phyloP scores from a whole-genome alignment of 495 filamentous ascomycete species.

The Barbatosphaeria neglecta region DNA sequence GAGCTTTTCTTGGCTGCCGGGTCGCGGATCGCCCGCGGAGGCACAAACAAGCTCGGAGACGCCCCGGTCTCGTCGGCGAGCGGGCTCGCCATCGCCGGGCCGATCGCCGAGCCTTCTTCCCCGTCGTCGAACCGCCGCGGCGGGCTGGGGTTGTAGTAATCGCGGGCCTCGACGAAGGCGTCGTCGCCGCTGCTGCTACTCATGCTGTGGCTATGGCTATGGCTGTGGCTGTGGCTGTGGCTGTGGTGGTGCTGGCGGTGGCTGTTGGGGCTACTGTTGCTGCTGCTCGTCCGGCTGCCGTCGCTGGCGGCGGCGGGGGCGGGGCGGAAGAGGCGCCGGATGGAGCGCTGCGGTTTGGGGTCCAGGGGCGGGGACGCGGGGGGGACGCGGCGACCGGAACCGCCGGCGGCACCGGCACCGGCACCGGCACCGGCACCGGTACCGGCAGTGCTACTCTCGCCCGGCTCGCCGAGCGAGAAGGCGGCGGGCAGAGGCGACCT shows the following conservation, averaged over 20 bases:
- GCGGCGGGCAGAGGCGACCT: not conserved
- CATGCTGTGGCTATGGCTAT: conserved; percentile 1
- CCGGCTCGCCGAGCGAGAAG: conserved; percentile 1
- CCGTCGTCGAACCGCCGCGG: no score
- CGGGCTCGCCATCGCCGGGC: no score
- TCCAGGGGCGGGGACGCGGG: no score
- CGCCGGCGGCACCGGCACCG: no score
- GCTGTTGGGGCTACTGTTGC: conserved; percentile 1
- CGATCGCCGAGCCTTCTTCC: no score
- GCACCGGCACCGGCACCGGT: not conserved
- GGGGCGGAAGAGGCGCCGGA: no score
- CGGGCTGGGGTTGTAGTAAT: conserved; percentile 8
- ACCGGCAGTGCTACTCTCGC: conserved; percentile 6
- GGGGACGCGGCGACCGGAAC: no score
- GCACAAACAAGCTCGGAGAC: conserved; percentile 1
- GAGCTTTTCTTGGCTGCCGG: conserved; percentile 10
- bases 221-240: not conserved
- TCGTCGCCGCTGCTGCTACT: conserved; percentile 8
- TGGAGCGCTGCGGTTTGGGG: not conserved
- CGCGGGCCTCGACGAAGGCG: conserved; percentile 11
- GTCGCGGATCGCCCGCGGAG: conserved; percentile 10
- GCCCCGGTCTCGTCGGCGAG: no score
- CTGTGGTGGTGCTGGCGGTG: not conserved
- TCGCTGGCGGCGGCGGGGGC: no score
- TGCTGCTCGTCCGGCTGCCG: conserved; percentile 1